Percentiles rank a stretch among this genome's conserved stretches.
These are phyloP conservation scores for Waitea zeae DNA, from an alignment of 1,284 basidiomycete species.

Conservation along the genomic window DNA sequence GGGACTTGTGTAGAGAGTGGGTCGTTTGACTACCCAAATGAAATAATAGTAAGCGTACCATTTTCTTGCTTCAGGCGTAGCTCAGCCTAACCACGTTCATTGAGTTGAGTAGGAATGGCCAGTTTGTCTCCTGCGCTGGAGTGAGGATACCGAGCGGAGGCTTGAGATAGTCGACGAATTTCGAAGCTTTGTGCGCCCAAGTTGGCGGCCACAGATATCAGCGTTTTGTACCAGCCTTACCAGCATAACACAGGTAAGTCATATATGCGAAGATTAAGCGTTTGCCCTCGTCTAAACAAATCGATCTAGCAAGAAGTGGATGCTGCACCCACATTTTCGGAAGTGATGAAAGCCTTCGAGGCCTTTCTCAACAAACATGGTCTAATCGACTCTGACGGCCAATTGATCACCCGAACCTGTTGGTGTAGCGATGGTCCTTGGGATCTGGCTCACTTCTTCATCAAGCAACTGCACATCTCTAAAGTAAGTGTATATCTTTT, in stretches of 20 bases:
- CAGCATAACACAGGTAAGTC: slow-evolving; percentile 76
- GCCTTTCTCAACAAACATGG: slow-evolving; percentile 53
- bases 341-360: slow-evolving; percentile 47
- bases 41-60: slow-evolving; percentile 66
- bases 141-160: slow-evolving; percentile 22
- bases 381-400: slow-evolving; percentile 38
- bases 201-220: slow-evolving; percentile 69
- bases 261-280: background rate
- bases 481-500: slow-evolving; percentile 24
- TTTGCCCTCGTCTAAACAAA: background rate
- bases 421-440: slow-evolving; percentile 73
- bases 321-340: slow-evolving; percentile 56
- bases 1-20: slow-evolving; percentile 62
- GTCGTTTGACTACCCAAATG: slow-evolving; percentile 37
- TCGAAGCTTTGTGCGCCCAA: slow-evolving; percentile 77
- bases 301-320: slow-evolving; percentile 79
- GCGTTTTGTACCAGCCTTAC: slow-evolving; percentile 79
- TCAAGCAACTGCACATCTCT: slow-evolving; percentile 79
- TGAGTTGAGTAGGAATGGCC: slow-evolving; percentile 54
- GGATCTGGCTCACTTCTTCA: slow-evolving; percentile 73
- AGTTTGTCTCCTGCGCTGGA: slow-evolving; percentile 78
- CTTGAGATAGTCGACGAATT: slow-evolving; percentile 67
- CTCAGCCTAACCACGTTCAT: slow-evolving; percentile 8
- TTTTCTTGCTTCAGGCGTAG: slow-evolving; percentile 5
- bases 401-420: slow-evolving; percentile 41